These are phyloP conservation scores for Paraphoma sp. DNA, from an alignment of 2,329 filamentous ascomycete species.

Conservation along the genomic window DNA sequence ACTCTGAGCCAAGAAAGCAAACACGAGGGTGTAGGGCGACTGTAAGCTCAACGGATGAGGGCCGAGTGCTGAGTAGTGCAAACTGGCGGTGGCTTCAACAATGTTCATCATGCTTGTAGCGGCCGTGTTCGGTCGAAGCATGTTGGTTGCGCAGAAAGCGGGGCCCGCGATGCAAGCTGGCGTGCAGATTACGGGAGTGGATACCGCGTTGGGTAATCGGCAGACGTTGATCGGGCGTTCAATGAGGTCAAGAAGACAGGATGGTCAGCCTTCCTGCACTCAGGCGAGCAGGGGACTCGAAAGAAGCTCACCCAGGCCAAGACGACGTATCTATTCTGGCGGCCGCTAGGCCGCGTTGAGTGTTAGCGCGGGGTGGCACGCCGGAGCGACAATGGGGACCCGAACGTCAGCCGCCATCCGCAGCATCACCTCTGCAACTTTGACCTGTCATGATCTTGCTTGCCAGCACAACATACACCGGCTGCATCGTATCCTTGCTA, in stretches of 20 bases:
- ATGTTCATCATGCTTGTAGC: constrained; percentile 8
- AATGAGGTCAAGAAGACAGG: constrained; percentile 15
- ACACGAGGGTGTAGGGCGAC: constrained; percentile 7
- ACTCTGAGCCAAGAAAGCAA: constrained; percentile 13
- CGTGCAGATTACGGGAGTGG: constrained; percentile 12
- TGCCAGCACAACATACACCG: constrained; percentile 2
- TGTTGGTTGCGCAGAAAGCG: constrained; percentile 18
- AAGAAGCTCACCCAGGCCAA: constrained; percentile 23
- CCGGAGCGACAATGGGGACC: constrained; percentile 38
- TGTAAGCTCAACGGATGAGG: constrained; percentile 13
- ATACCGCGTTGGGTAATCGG: constrained; percentile 13
- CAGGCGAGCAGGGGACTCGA: constrained; percentile 17
- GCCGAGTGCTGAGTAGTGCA: constrained; percentile 22
- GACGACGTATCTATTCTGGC: constrained; percentile 20
- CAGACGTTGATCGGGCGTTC: constrained; percentile 17
- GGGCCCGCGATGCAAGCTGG: constrained; percentile 14
- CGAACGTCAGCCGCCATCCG: constrained; percentile 24
- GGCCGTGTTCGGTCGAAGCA: constrained; percentile 21
- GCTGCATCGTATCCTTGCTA: not conserved
- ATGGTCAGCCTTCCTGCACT: constrained; percentile 11
- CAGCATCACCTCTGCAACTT: constrained; percentile 18
- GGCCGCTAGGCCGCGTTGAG: constrained; percentile 13
- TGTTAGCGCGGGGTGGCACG: constrained; percentile 17
- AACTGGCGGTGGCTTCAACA: constrained; percentile 19
- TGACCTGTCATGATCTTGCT: constrained; percentile 14